Evolutionary conservation across 1,284 basidiomycete species (phyloP), one percentile per base, ranked within the genome.

Genomic region (Naganishia liquefaciens): DNA sequence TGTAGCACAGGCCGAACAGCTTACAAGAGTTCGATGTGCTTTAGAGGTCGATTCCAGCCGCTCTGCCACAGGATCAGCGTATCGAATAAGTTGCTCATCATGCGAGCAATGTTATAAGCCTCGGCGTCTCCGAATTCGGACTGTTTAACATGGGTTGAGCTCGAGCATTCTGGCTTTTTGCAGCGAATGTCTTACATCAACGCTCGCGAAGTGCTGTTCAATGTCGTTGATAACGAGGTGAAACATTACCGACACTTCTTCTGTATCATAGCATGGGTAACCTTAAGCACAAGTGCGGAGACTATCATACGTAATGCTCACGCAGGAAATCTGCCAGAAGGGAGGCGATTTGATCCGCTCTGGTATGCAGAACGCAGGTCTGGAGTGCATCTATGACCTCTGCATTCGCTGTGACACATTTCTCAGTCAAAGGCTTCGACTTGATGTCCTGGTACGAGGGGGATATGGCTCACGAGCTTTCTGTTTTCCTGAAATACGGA

Each of bases 31-130:
- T 66, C 57, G 25, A 63, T 52, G 19, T 54, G 50, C 40, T 60
- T 63, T 10, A 63, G 46, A n/a, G 61, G 54, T 30, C 44, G 30
- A 43, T 40, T 74, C 77, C 79, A 78, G 17, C 73, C 70, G 58
- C 76, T 66, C 54, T 78, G 76, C 79, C 79, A 80, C 2, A 62
- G 42, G 15, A 60, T 51, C 21, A 64, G 55, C 47, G 65, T 64
- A 30, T 67, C 63, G 43, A 63, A 64, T 15, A 55, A 21, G 42
- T 55, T 53, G 47, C 53, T 65, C 60, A 67, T 60, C 47, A 44
- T 58, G 19, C 23, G 46, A 28, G 39, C 44, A 7, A 61, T 21
- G 33, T 53, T 39, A 37, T 54, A 23, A 15, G 25, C 3, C 51
- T 53, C 51, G 13, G 11, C 2, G 6, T 37, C 33, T 3, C 33